These are phyloP conservation scores for Chernovozyma aurita DNA, from an alignment of 1,139 yeast genomes.

Conservation along the genomic window DNA sequence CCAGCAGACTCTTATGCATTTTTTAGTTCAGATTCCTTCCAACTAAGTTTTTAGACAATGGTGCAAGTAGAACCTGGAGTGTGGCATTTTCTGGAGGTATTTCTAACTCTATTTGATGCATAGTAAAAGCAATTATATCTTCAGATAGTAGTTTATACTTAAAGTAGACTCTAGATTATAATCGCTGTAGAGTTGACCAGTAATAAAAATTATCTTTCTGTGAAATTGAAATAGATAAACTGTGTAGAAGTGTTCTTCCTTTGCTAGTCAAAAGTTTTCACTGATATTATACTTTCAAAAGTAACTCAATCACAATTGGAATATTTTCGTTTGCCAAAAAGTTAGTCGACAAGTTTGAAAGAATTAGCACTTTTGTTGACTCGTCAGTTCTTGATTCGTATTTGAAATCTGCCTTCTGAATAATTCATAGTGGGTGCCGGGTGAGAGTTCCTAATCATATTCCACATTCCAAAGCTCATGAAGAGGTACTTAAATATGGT, in stretches of 20 bases:
- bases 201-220: no score
- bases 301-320: no score
- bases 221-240: no score
- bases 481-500: slow-evolving; percentile 62
- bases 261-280: no score
- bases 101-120: slow-evolving; percentile 8
- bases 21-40: slow-evolving; percentile 54
- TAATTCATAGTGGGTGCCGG: slow-evolving; percentile 42
- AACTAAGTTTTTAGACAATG: slow-evolving; percentile 66
- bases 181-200: no score
- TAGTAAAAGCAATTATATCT: no score
- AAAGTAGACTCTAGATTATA: no score
- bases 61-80: slow-evolving; percentile 90
- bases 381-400: slow-evolving; percentile 41
- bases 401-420: slow-evolving; percentile 40
- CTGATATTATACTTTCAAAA: no score
- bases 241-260: no score
- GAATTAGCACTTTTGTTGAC: slow-evolving; percentile 25
- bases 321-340: slow-evolving; percentile 91
- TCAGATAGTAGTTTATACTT: no score
- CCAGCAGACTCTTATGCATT: slow-evolving; percentile 63
- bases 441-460: slow-evolving; percentile 37
- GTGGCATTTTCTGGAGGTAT: slow-evolving; percentile 69
- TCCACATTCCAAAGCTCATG: slow-evolving; percentile 38
- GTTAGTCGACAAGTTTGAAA: slow-evolving; percentile 73